Conservation (phyloP, 2,329 filamentous ascomycete genomes). For the Colletotrichum neosansevieriae region DNA sequence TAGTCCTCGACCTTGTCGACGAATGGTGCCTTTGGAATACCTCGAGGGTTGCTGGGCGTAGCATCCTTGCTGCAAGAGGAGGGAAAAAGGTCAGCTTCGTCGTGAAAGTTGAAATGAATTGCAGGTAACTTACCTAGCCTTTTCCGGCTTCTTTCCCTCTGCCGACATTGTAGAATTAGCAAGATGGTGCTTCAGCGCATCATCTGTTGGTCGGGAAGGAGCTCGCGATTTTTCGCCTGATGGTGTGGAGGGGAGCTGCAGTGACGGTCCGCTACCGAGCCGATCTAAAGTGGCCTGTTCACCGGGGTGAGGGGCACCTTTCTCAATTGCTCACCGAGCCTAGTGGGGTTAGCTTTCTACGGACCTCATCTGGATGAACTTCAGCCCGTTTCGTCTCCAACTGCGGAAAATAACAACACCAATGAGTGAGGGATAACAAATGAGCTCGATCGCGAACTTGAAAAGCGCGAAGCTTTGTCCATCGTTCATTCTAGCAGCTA, state of each 20-base stretch:
- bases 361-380: no score
- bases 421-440: no score
- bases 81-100: constrained; percentile 16
- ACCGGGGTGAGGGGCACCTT: constrained; percentile 37
- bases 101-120: not conserved
- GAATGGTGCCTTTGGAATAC: constrained; percentile 86
- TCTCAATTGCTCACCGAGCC: not conserved
- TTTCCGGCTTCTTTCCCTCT: constrained; percentile 37
- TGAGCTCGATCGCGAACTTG: no score
- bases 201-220: constrained; percentile 31
- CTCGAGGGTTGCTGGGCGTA: constrained; percentile 79
- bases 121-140: constrained; percentile 3
- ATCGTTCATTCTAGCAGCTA: no score
- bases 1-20: constrained; percentile 92
- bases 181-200: constrained; percentile 36
- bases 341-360: constrained; percentile 5
- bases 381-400: no score
- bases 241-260: constrained; percentile 40
- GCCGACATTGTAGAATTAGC: constrained; percentile 29
- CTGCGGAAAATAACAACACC: no score
- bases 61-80: constrained; percentile 57
- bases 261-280: constrained; percentile 37
- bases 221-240: constrained; percentile 37
- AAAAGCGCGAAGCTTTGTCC: no score
- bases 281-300: constrained; percentile 37